phyloP scores from a whole-genome alignment of 2,329 filamentous ascomycete genomes.

The Fragosphaeria purpurea region DNA sequence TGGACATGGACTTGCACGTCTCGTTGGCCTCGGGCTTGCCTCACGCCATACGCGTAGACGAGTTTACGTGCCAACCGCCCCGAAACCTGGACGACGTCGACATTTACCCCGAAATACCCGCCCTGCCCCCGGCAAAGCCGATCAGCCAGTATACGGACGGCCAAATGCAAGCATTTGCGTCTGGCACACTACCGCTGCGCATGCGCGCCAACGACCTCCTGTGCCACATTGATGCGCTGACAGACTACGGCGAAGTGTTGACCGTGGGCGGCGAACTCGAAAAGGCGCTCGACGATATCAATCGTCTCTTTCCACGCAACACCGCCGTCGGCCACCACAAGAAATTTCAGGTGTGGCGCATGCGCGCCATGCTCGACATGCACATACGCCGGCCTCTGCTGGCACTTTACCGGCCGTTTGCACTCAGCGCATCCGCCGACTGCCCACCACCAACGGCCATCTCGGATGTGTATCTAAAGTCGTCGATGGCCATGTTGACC shows the following conservation, averaged over 20 bases:
- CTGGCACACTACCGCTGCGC: constrained; percentile 37
- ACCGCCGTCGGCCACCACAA: constrained; percentile 31
- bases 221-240: constrained; percentile 40
- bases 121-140: constrained; percentile 38
- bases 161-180: constrained; percentile 44
- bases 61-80: constrained; percentile 43
- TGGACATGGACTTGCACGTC: constrained; percentile 47
- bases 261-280: constrained; percentile 45
- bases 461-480: constrained; percentile 40
- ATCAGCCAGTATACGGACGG: constrained; percentile 43
- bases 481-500: constrained; percentile 44
- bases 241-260: constrained; percentile 43
- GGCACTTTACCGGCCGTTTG: constrained; percentile 45
- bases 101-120: constrained; percentile 35
- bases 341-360: constrained; percentile 41
- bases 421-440: constrained; percentile 36
- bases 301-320: constrained; percentile 40
- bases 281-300: constrained; percentile 43
- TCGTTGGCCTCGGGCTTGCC: constrained; percentile 44
- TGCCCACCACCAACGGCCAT: constrained; percentile 36
- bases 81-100: constrained; percentile 44
- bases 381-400: constrained; percentile 42
- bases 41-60: constrained; percentile 39
- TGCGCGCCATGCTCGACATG: constrained; percentile 42
- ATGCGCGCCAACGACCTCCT: constrained; percentile 41